A percentile compares a stretch with the other conserved stretches of the same genome.
These are phyloP conservation scores for Penicillium subrubescens DNA, from an alignment of 495 filamentous ascomycete genomes.

Conservation along the genomic window DNA sequence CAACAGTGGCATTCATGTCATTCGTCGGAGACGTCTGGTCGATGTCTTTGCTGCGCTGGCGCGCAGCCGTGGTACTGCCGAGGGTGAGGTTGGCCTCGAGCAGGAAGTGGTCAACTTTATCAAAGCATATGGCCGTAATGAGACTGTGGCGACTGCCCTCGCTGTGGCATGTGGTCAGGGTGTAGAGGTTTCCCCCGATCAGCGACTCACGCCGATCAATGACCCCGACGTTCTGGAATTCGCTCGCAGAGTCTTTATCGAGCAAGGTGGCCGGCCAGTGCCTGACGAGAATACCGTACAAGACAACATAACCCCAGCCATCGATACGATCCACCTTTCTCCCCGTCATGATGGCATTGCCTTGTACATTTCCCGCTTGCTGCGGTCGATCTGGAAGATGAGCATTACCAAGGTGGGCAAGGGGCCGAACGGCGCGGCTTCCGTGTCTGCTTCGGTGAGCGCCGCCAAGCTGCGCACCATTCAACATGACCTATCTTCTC, in stretches of 20 bases:
- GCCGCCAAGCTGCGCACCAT: slow-evolving; percentile 68
- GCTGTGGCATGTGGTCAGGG: slow-evolving; percentile 97
- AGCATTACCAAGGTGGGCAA: slow-evolving; percentile 58
- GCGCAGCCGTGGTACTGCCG: slow-evolving; percentile 66
- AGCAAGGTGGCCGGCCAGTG: slow-evolving; percentile 80
- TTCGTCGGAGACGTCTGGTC: slow-evolving; percentile 80
- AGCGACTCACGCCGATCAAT: slow-evolving; percentile 66
- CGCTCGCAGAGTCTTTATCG: slow-evolving; percentile 85
- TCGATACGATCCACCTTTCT: slow-evolving; percentile 83
- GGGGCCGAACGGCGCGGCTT: slow-evolving; percentile 57
- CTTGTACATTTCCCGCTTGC: slow-evolving; percentile 80
- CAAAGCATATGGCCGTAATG: slow-evolving; percentile 76
- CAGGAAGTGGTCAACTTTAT: slow-evolving; percentile 81
- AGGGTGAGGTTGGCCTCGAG: slow-evolving; percentile 79
- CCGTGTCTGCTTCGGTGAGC: slow-evolving; percentile 53
- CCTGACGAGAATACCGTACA: slow-evolving; percentile 70
- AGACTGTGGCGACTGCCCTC: slow-evolving; percentile 85
- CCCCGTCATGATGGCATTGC: slow-evolving; percentile 86
- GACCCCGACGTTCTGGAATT: slow-evolving; percentile 81
- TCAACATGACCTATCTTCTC: slow-evolving; percentile 75
- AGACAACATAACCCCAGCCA: slow-evolving; percentile 59
- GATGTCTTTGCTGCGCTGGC: slow-evolving; percentile 89
- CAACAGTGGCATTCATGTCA: slow-evolving; percentile 81
- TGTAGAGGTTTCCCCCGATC: slow-evolving; percentile 70
- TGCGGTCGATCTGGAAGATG: slow-evolving; percentile 83